Percentiles rank a stretch among this genome's conserved stretches.
phyloP scores from a whole-genome alignment of 306 rosid species.

The Quercus robur region DNA sequence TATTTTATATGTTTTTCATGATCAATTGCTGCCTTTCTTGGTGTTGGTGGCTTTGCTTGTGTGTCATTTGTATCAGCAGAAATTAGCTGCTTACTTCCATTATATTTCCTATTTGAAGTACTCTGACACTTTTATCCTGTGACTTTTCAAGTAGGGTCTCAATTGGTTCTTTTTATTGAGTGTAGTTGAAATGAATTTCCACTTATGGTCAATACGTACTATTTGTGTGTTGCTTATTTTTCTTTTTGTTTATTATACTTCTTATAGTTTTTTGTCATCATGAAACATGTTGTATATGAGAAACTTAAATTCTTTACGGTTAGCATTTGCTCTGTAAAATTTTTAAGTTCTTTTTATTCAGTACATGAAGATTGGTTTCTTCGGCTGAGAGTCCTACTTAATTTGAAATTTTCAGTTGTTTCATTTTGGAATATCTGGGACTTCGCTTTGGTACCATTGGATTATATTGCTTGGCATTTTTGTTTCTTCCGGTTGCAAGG shows the following conservation, averaged over 20 bases:
- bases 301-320: neutral
- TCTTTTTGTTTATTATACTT: neutral
- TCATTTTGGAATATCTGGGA: constrained; percentile 52
- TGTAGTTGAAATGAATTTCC: neutral
- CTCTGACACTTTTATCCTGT: constrained; percentile 2
- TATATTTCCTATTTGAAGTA: neutral
- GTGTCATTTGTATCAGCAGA: neutral
- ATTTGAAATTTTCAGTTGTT: constrained; percentile 40
- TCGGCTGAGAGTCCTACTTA: constrained; percentile 21
- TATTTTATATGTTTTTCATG: neutral
- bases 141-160: neutral
- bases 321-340: neutral
- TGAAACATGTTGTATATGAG: constrained; percentile 5
- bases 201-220: neutral
- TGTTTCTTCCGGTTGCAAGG: constrained; percentile 83
- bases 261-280: neutral
- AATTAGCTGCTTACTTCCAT: neutral
- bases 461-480: constrained; percentile 59
- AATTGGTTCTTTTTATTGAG: no score
- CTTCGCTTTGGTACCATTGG: constrained; percentile 66
- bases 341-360: neutral
- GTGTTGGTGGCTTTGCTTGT: neutral
- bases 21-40: neutral
- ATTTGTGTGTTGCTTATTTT: neutral
- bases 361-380: neutral